Conservation (phyloP, 768 basidiomycete genomes). For the Candolleomyces efflorescens region DNA sequence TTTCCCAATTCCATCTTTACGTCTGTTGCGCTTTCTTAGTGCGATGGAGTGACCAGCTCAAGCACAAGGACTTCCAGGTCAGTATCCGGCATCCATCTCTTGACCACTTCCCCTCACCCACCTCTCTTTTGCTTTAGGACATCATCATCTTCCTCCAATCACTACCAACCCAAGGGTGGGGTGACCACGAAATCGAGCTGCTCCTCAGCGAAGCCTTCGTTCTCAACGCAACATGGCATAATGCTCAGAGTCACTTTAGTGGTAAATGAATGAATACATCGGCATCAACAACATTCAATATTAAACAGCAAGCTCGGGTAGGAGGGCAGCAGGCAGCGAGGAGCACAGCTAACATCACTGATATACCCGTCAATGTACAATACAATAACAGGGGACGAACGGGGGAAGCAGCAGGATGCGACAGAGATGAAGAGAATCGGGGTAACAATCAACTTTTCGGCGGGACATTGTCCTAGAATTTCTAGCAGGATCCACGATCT, state of each 20-base stretch:
- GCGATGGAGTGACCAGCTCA: constrained; percentile 89
- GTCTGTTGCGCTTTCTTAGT: constrained; percentile 98
- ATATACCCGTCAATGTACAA: no score
- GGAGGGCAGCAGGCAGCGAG: neutral
- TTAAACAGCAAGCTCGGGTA: neutral
- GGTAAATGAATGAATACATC: constrained; percentile 33
- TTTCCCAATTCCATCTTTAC: constrained; percentile 98
- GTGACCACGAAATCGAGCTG: constrained; percentile 93
- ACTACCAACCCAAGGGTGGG: constrained; percentile 89
- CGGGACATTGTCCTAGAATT: no score
- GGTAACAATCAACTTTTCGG: no score
- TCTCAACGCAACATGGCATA: constrained; percentile 88
- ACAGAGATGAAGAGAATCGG: no score
- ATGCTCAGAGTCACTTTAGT: constrained; percentile 83
- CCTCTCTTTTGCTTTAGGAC: constrained; percentile 51
- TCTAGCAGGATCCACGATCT: no score
- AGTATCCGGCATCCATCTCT: constrained; percentile 14
- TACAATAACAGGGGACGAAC: no score
- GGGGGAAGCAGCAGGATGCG: no score
- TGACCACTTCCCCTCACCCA: neutral
- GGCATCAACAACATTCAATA: constrained; percentile 2
- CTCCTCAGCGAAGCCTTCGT: constrained; percentile 95
- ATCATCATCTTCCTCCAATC: constrained; percentile 99
- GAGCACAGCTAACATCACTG: no score
- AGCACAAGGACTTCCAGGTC: constrained; percentile 98